Evolutionary conservation across 78 protist species (phyloP), one percentile per base, ranked within the genome.

Genomic region (Pigoraptor vietnamica): DNA sequence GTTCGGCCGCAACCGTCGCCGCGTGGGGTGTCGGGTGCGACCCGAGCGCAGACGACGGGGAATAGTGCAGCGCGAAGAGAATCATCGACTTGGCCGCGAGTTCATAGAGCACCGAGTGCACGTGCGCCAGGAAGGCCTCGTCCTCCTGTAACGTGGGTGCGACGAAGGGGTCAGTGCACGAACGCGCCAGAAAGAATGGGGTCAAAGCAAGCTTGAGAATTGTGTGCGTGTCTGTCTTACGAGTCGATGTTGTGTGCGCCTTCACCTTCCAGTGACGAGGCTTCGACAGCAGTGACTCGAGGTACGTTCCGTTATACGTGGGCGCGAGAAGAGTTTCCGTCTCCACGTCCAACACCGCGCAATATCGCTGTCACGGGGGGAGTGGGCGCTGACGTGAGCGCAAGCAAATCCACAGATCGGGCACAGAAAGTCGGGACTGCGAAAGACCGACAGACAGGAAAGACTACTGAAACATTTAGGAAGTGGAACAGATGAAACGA

Each of bases 81-180:
- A 91, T 39, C 90, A 89, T 92, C 82, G 92, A 89, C 86, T 93
- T 93, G 39, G 90, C 33, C 34, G 92, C 93, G 81, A 95, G 29
- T 1, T 93, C 95, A 38, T 84, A 91, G 25, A 93, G 56, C 40
- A 39, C 37, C 21, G 79, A n/a, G 19, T 95, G 93, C 56, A 95
- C 86, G 83, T 93, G 95, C 24, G 93, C 94, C 24, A 89, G 90
- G 39, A 88, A 95, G 21, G 94, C 33, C 67, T 79, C 92, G 25
- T 95, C 95, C 82, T 92, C 93, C 35, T 55, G 14, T 0, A 79
- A 24, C 37, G 9, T 1, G 10, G 82, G 33, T 23, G 67, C 14
- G 67, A 21, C 29, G 67, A 48, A n/a, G n/a, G n/a, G n/a, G n/a
- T n/a, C n/a, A n/a, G n/a, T n/a, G n/a, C n/a, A n/a, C n/a, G n/a